Evolutionary conservation across 768 basidiomycete species (phyloP), one percentile per base, ranked within the genome.

Genomic region (Boletus reticulatus): DNA sequence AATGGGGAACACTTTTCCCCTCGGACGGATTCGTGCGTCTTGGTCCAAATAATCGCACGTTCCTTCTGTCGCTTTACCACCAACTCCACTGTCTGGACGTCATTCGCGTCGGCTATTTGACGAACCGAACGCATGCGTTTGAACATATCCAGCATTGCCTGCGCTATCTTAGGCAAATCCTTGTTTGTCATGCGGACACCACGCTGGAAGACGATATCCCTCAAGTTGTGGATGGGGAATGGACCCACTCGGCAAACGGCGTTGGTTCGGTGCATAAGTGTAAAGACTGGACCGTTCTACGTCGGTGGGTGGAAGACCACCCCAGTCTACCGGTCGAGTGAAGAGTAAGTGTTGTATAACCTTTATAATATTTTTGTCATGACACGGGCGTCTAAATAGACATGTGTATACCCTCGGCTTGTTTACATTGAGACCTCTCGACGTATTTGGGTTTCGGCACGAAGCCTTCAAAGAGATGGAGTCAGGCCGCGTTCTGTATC

Each of bases 51-150:
- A 58, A 72, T 52, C 68, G 69, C 44, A 62, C 73, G 1, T 73
- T 75, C 48, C 70, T 60, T 16, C 62, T 65, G 20, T 69, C 74
- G 32, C 73, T 80, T 59, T 80, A 76, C 67, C 80, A 82, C 62
- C 74, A 82, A 56, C 71, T 79, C 17, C 80, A 81, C 57, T 81
- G 80, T 50, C 60, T 81, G 14, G 70, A 75, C 45, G 57, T 69
- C 48, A 73, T 75, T 19, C 72, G 75, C 16, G 65, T 57, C 3
- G 68, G 67, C 17, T 62, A 67, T 41, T 46, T 72, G 47, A 56
- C 62, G 34, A 64, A 63, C 41, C 57, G 58, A 13, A 64, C 59
- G 16, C 62, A 67, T 19, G 49, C 63, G 22, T 59, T 55, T n/a
- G 55, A 62, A 43, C 75, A 78, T 48, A 67, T 70, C 13, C 60